These are phyloP conservation scores for Penicillium sp. DNA, from an alignment of 2,329 filamentous ascomycete genomes.

Conservation along the genomic window DNA sequence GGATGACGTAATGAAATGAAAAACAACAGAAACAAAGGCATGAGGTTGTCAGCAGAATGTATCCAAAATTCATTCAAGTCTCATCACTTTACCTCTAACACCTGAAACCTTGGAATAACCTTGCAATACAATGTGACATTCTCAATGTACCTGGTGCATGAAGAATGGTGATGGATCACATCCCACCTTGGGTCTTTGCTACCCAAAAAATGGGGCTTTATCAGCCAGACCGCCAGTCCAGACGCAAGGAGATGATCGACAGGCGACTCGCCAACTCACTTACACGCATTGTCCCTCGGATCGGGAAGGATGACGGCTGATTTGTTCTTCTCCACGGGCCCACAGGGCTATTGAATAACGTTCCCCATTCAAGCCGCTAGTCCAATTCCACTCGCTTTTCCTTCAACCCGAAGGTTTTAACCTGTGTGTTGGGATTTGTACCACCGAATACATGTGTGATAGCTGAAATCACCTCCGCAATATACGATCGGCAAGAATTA, in stretches of 20 bases:
- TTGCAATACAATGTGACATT: slow-evolving; percentile 50
- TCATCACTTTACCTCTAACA: neutral
- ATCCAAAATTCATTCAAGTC: neutral
- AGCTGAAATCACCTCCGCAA: slow-evolving; percentile 3
- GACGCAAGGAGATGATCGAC: slow-evolving; percentile 26
- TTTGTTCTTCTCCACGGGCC: slow-evolving; percentile 12
- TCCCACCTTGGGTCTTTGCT: neutral
- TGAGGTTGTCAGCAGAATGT: neutral
- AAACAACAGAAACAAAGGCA: neutral
- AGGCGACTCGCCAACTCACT: slow-evolving; percentile 21
- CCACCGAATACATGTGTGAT: neutral
- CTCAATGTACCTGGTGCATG: neutral
- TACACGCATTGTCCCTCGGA: slow-evolving; percentile 14
- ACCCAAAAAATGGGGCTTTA: slow-evolving; percentile 7
- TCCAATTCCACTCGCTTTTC: slow-evolving; percentile 1
- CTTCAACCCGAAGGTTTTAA: neutral
- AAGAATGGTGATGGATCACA: slow-evolving; percentile 9
- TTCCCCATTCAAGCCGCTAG: slow-evolving; percentile 3
- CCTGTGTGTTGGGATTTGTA: neutral
- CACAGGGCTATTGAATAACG: slow-evolving; percentile 15
- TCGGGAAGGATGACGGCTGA: slow-evolving; percentile 11
- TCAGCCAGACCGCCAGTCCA: slow-evolving; percentile 21
- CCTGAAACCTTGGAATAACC: slow-evolving; percentile 46
- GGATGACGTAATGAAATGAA: neutral
- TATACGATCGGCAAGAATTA: slow-evolving; percentile 19